Base-by-base conservation (phyloP, 768 basidiomycete species). In the Crucibulum laeve region DNA sequence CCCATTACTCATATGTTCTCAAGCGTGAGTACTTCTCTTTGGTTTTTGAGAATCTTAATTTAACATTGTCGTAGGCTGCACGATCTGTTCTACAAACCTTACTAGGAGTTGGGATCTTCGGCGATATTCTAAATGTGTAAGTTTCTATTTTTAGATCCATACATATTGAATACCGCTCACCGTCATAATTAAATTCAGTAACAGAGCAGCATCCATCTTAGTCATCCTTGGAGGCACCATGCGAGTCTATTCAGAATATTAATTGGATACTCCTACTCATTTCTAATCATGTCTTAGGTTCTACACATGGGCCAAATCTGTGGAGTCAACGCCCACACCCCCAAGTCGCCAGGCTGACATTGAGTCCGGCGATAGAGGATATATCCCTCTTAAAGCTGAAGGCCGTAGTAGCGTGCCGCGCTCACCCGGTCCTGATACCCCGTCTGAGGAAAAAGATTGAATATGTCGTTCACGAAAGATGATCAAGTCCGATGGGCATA, bases 1-100 rank as follows among this genome's bases (percentile, higher is more conserved):
- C 88, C 88, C 4, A 75, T 91, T 42, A 89, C 87, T 1, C 89
- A 90, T 59, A 91, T 89, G 86, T 86, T 91, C 63, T 82, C 82
- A 13, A 84, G 76, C 50, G 85, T 87, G 53, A 58, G 82, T 71
- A 8, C 39, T 34, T 43, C 35, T 35, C 26, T 11, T 39, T 39
- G 26, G 14, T 36, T 34, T 23, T 45, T 32, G 42, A 39, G 44
- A n/a, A 25, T 43, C 24, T 45, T 43, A 32, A 52, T 44, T 49
- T 33, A 43, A 32, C 42, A 35, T 38, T 44, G 34, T 15, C 47
- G 37, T 49, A 86, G 88, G 85, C 89, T 22, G 85, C 84, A 5
- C 74, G 86, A 44, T 87, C 87, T 5, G 91, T 91, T 15, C 67
- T 94, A 18, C 91, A 94, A 60, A 91, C 88, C 13, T 64, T 89